These are phyloP conservation scores for Talaromyces atroroseus DNA, from an alignment of 2,329 filamentous ascomycete genomes.

Conservation along the genomic window DNA sequence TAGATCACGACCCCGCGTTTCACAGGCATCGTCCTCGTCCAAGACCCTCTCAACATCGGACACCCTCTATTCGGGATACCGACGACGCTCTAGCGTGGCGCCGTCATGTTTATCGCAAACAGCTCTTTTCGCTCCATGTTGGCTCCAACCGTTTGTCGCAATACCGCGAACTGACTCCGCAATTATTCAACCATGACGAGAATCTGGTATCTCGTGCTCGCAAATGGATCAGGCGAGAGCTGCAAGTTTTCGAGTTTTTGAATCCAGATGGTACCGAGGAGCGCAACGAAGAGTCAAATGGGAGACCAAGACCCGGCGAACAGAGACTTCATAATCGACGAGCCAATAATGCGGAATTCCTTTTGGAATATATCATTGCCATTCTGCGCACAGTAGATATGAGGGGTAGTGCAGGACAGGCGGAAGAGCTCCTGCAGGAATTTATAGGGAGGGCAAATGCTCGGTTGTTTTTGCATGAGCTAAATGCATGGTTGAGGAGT, in stretches of 20 bases:
- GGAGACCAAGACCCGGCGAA: slow-evolving; percentile 22
- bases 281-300: not conserved
- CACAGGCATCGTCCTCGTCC: slow-evolving; percentile 11
- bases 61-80: slow-evolving; percentile 11
- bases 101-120: slow-evolving; percentile 65
- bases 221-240: slow-evolving; percentile 75
- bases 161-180: slow-evolving; percentile 68
- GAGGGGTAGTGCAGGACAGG: slow-evolving; percentile 70
- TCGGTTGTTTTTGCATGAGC: slow-evolving; percentile 74
- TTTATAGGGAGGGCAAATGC: slow-evolving; percentile 72
- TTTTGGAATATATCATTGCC: slow-evolving; percentile 79
- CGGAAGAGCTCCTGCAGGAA: slow-evolving; percentile 71
- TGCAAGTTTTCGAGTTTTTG: slow-evolving; percentile 76
- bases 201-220: slow-evolving; percentile 70
- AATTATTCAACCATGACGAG: slow-evolving; percentile 57
- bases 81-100: slow-evolving; percentile 54
- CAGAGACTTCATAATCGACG: slow-evolving; percentile 39
- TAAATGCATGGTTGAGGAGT: slow-evolving; percentile 76
- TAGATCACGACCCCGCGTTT: not conserved
- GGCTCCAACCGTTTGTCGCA: slow-evolving; percentile 73
- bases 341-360: slow-evolving; percentile 70
- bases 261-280: slow-evolving; percentile 29
- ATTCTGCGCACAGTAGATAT: slow-evolving; percentile 79
- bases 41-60: slow-evolving; percentile 16
- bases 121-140: slow-evolving; percentile 73